A percentile compares a stretch with the other conserved stretches of the same genome.
Conservation (phyloP, 495 filamentous ascomycete genomes). For the Podospora conica region DNA sequence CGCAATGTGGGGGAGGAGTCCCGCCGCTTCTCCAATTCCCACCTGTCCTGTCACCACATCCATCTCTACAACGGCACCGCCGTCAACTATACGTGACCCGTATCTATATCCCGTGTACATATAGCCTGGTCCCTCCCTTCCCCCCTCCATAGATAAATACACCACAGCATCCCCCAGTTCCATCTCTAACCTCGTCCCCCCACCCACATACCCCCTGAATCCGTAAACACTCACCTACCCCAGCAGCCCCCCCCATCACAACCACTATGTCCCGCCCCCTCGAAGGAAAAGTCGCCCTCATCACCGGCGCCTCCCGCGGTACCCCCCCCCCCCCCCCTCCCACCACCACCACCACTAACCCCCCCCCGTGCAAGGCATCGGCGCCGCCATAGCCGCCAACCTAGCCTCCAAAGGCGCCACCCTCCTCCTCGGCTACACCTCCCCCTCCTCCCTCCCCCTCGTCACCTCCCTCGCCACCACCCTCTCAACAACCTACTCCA, state of each 20-base stretch:
- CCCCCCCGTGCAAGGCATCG: conserved; percentile 72
- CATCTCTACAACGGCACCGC: not conserved
- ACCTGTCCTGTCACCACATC: not conserved
- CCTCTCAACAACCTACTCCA: conserved; percentile 35
- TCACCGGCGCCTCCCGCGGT: conserved; percentile 76
- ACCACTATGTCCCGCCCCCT: conserved; percentile 33
- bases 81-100: not conserved
- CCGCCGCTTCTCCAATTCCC: not conserved
- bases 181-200: not conserved
- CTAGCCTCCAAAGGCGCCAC: conserved; percentile 67
- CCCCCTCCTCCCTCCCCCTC: conserved; percentile 31
- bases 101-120: conserved; percentile 8
- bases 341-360: conserved; percentile 6
- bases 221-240: not conserved
- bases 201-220: not conserved
- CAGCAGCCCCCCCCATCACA: not conserved
- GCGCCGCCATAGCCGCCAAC: conserved; percentile 74
- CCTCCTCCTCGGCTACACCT: conserved; percentile 67
- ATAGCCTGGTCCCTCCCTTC: not conserved
- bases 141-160: conserved; percentile 1
- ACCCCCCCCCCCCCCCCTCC: conserved; percentile 9
- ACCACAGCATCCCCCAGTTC: not conserved
- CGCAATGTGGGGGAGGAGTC: not conserved
- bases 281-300: conserved; percentile 66
- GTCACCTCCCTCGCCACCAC: conserved; percentile 30